Evolutionary conservation across 179 eudicot species (phyloP).

Genomic region (Patellifolia procumbens): DNA sequence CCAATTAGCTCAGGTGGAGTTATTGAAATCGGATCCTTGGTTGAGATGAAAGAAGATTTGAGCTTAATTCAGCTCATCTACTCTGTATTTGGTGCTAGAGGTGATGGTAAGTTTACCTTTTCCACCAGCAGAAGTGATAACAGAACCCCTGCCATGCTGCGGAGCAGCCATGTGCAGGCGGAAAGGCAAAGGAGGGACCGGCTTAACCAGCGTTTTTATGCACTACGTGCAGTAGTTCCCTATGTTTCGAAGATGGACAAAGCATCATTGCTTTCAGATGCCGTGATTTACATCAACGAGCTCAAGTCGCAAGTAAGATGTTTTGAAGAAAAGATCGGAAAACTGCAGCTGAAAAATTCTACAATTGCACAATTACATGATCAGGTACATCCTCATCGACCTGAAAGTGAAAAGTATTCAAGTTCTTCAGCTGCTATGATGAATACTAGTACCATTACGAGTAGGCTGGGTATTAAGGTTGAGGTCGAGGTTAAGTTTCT

Average conservation of each 20-base stretch:
- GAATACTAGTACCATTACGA: no score
- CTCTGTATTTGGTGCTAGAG: slow-evolving; percentile 18
- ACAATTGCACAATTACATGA: background rate
- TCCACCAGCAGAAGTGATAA: no score
- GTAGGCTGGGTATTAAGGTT: background rate
- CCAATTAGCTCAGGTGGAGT: slow-evolving; percentile 20
- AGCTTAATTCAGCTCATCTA: slow-evolving; percentile 18
- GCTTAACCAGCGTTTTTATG: slow-evolving; percentile 17
- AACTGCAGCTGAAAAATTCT: background rate
- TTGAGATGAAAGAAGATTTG: slow-evolving; percentile 27
- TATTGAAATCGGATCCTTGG: slow-evolving; percentile 33
- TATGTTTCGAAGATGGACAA: slow-evolving; percentile 27
- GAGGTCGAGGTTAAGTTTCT: slow-evolving; percentile 40
- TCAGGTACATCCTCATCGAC: background rate
- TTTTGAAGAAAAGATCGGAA: background rate
- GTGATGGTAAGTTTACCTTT: background rate
- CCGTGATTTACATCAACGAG: slow-evolving; percentile 24
- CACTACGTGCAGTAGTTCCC: slow-evolving; percentile 22
- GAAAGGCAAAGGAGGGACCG: slow-evolving; percentile 20
- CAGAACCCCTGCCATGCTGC: background rate
- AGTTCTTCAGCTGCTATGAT: no score
- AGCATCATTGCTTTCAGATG: slow-evolving; percentile 25
- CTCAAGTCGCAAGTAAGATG: background rate
- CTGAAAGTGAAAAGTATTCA: no score
- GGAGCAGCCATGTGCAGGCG: slow-evolving; percentile 18